Conservation (phyloP, 2,329 filamentous ascomycete genomes). For the Shiraia bambusicola region DNA sequence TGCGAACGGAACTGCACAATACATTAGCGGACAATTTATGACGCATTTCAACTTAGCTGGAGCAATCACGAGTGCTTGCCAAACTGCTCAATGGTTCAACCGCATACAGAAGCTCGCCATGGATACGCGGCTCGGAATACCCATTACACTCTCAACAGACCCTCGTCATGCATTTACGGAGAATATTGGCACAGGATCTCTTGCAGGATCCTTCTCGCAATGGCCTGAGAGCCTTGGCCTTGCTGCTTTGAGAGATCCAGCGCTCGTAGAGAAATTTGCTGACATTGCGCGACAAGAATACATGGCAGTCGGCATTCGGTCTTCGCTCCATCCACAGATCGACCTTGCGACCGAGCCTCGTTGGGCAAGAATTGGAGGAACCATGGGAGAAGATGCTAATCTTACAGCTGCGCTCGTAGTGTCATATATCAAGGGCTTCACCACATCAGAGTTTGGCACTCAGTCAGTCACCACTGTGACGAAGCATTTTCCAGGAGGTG, state of each 20-base stretch:
- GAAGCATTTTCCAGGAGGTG: conserved; percentile 58
- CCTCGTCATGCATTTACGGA: conserved; percentile 51
- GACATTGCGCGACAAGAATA: conserved; percentile 54
- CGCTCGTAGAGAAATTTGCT: conserved; percentile 51
- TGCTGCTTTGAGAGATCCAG: conserved; percentile 50
- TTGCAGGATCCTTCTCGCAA: conserved; percentile 50
- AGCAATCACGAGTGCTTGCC: conserved; percentile 44
- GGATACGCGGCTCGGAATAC: conserved; percentile 53
- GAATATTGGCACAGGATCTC: conserved; percentile 48
- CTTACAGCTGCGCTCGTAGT: conserved; percentile 42
- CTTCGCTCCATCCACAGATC: conserved; percentile 54
- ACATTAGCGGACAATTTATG: conserved; percentile 41
- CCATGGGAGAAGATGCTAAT: conserved; percentile 54
- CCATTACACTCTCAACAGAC: conserved; percentile 52
- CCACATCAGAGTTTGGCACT: conserved; percentile 48
- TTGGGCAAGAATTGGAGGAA: conserved; percentile 51
- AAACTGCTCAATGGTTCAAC: conserved; percentile 46
- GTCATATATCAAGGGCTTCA: conserved; percentile 53
- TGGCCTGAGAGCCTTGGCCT: conserved; percentile 57
- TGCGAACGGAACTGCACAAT: conserved; percentile 34
- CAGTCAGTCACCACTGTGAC: conserved; percentile 53
- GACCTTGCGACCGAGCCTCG: conserved; percentile 56
- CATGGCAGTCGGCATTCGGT: conserved; percentile 47
- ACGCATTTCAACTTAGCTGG: conserved; percentile 54
- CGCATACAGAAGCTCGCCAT: conserved; percentile 46